Evolutionary conservation across 2,329 filamentous ascomycete species (phyloP).

Genomic region (Trichoderma guizhouense): DNA sequence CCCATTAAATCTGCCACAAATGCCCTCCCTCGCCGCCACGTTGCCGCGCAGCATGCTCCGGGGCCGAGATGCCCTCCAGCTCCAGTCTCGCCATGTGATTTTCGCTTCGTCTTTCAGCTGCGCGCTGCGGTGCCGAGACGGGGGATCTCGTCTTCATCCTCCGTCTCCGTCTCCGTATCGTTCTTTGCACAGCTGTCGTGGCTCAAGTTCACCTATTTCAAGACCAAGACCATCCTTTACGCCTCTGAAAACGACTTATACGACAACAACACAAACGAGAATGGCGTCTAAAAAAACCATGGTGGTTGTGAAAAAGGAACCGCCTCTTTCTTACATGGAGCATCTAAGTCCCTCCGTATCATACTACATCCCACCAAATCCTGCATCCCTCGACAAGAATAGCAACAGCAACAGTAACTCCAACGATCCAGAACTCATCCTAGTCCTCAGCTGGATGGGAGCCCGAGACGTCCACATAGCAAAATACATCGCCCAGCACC

Average conservation of each 20-base stretch:
- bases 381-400: background rate
- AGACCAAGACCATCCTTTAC: background rate
- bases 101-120: background rate
- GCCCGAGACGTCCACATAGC: conserved; percentile 48
- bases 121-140: background rate
- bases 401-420: background rate
- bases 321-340: conserved; percentile 36
- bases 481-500: conserved; percentile 49
- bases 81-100: background rate
- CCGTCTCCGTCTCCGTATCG: background rate
- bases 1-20: background rate
- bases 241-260: background rate
- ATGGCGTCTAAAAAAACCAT: conserved; percentile 29
- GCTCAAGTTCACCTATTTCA: too few relatives aligned
- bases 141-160: background rate
- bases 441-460: conserved; percentile 51
- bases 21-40: background rate
- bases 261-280: background rate
- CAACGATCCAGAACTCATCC: conserved; percentile 42
- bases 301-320: background rate
- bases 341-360: conserved; percentile 37
- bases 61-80: background rate
- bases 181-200: background rate
- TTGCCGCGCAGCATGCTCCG: background rate
- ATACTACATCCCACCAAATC: conserved; percentile 32